A percentile compares a stretch with the other conserved stretches of the same genome.
These are phyloP conservation scores for Erysiphe pulchra DNA, from an alignment of 2,329 filamentous ascomycete species.

Conservation along the genomic window DNA sequence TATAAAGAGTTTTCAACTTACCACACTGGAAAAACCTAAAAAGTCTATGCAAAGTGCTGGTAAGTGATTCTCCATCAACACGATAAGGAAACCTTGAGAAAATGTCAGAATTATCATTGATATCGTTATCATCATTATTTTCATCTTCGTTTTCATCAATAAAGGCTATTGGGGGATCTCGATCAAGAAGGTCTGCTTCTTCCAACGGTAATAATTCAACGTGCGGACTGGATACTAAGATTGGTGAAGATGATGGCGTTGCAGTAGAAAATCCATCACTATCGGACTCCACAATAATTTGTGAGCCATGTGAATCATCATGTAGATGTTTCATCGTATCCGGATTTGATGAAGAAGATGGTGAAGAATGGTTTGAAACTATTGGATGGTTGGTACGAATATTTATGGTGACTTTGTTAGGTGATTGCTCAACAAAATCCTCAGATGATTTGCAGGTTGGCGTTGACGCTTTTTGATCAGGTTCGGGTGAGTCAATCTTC, in stretches of 20 bases:
- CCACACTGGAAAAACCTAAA: slow-evolving; percentile 14
- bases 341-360: slow-evolving; percentile 17
- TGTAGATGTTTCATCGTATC: slow-evolving; percentile 13
- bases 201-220: slow-evolving; percentile 11
- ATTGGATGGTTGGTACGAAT: slow-evolving; percentile 22
- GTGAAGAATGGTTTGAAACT: slow-evolving; percentile 19
- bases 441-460: slow-evolving; percentile 11
- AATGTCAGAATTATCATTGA: slow-evolving; percentile 15
- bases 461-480: slow-evolving; percentile 12
- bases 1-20: slow-evolving; percentile 10
- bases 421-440: slow-evolving; percentile 19
- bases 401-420: slow-evolving; percentile 34
- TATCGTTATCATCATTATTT: slow-evolving; percentile 13
- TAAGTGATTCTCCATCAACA: slow-evolving; percentile 5
- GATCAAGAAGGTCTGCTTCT: slow-evolving; percentile 6
- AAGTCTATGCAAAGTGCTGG: slow-evolving; percentile 7
- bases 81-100: slow-evolving; percentile 21
- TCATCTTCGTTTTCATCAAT: slow-evolving; percentile 12
- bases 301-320: slow-evolving; percentile 5
- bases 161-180: slow-evolving; percentile 10
- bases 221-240: slow-evolving; percentile 10
- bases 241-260: slow-evolving; percentile 12
- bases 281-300: slow-evolving; percentile 11
- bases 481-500: slow-evolving; percentile 10
- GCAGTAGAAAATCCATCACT: slow-evolving; percentile 12